Base-by-base conservation (phyloP, 169 alveolate species). In the Cystoisospora suis region DNA sequence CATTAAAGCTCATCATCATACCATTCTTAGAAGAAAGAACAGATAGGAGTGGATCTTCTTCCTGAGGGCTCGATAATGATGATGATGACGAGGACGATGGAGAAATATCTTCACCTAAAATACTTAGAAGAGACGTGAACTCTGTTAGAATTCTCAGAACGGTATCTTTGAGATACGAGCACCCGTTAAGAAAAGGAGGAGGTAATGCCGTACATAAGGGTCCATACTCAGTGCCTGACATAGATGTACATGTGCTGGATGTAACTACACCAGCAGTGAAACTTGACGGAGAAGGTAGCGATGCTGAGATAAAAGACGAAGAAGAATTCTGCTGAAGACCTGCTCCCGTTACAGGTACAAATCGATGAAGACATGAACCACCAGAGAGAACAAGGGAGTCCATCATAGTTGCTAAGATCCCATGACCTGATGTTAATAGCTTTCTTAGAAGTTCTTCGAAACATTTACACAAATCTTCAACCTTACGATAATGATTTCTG, bases 111-210 rank as follows among this genome's bases (percentile, higher is more conserved):
- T n/a, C n/a, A n/a, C n/a, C n/a, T n/a, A n/a, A n/a, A n/a, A n/a
- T n/a, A n/a, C n/a, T n/a, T 32, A 75, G 61, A 77, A 87, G 40
- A 49, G 91, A 45, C 46, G 87, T 72, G 44, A 87, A 47, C 40
- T 70, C 45, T 7, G 69, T 75, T 46, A 87, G 77, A 12, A 70
- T 61, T 6, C 86, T 86, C 49, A 87, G 87, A 1, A 87, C 91
- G 15, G 87, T 87, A 1, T 75, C 75, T 38, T 65, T 49, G 20
- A 87, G 87, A 80, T 38, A 72, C 58, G 86, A 32, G 65, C 80
- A 87, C 45, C 91, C 91, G 59, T 87, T 61, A 23, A 70, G 80
- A 61, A 87, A 44, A 7, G 86, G 44, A 5, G 91, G 86, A n/a
- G 46, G 53, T 42, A 65, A 45, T 0, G 40, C 58, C 91, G 77